Conservation (phyloP, 1,139 yeast genomes). For the Hansenula lynferdii region DNA sequence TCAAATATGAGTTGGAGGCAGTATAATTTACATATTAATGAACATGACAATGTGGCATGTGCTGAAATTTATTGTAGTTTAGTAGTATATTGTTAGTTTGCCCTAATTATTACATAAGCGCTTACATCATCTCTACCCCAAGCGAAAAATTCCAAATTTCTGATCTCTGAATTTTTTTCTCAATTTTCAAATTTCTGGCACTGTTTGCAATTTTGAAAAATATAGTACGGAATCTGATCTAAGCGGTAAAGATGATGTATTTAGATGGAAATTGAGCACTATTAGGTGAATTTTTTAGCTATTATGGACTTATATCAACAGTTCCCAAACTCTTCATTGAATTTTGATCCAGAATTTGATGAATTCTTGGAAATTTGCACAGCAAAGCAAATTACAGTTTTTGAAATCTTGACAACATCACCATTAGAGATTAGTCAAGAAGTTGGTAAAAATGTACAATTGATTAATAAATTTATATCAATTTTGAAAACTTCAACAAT, state of each 20-base stretch:
- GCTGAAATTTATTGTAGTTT: no score
- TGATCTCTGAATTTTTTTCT: not conserved
- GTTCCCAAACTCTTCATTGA: constrained; percentile 27
- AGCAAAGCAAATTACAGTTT: constrained; percentile 28
- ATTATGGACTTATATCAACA: constrained; percentile 35
- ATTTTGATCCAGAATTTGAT: constrained; percentile 26
- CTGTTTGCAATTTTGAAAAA: no score
- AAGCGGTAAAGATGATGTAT: not conserved
- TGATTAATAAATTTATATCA: constrained; percentile 25
- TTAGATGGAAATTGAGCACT: no score
- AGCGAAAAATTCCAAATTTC: not conserved
- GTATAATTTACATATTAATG: no score
- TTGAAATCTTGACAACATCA: constrained; percentile 37
- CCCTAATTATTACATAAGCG: no score
- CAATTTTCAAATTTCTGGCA: no score
- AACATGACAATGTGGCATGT: no score
- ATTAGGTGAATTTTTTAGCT: no score
- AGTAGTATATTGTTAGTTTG: no score
- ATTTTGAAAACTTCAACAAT: constrained; percentile 31
- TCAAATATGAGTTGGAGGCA: not conserved
- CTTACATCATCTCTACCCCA: no score
- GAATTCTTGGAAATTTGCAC: constrained; percentile 23
- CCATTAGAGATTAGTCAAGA: constrained; percentile 37
- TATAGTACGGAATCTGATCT: not conserved
- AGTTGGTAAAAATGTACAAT: constrained; percentile 38